Conservation (phyloP, 2,329 filamentous ascomycete genomes). For the Coniosporium uncinatum region DNA sequence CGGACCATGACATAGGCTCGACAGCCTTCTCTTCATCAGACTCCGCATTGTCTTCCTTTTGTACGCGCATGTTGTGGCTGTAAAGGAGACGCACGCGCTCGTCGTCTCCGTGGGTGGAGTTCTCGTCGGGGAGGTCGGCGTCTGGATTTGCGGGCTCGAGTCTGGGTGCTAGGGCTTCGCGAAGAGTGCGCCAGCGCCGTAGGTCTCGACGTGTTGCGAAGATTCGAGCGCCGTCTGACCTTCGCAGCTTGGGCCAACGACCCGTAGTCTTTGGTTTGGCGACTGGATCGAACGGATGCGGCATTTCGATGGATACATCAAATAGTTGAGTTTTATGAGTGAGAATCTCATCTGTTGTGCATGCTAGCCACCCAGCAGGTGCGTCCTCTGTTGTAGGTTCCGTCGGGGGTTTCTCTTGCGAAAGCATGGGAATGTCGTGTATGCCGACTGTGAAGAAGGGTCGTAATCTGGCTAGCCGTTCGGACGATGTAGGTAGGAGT, state of each 20-base stretch:
- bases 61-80: neutral
- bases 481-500: slow-evolving; percentile 56
- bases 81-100: slow-evolving; percentile 21
- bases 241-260: slow-evolving; percentile 73
- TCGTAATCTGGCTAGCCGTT: slow-evolving; percentile 58
- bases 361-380: slow-evolving; percentile 77
- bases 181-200: slow-evolving; percentile 68
- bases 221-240: slow-evolving; percentile 51
- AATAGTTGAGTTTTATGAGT: slow-evolving; percentile 82
- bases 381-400: slow-evolving; percentile 34
- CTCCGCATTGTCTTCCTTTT: neutral
- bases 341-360: slow-evolving; percentile 92
- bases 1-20: slow-evolving; percentile 58
- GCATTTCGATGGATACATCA: slow-evolving; percentile 84
- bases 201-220: slow-evolving; percentile 90
- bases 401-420: slow-evolving; percentile 29
- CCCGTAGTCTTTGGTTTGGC: slow-evolving; percentile 39
- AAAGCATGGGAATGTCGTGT: slow-evolving; percentile 82
- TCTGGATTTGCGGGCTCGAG: slow-evolving; percentile 23
- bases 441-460: slow-evolving; percentile 93
- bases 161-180: slow-evolving; percentile 46
- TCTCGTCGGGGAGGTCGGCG: too few species aligned
- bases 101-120: slow-evolving; percentile 19
- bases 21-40: slow-evolving; percentile 25
- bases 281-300: slow-evolving; percentile 46